Evolutionary conservation across 2,329 filamentous ascomycete species (phyloP), one percentile per base, ranked within the genome.

Genomic region (Talaromyces verruculosus): DNA sequence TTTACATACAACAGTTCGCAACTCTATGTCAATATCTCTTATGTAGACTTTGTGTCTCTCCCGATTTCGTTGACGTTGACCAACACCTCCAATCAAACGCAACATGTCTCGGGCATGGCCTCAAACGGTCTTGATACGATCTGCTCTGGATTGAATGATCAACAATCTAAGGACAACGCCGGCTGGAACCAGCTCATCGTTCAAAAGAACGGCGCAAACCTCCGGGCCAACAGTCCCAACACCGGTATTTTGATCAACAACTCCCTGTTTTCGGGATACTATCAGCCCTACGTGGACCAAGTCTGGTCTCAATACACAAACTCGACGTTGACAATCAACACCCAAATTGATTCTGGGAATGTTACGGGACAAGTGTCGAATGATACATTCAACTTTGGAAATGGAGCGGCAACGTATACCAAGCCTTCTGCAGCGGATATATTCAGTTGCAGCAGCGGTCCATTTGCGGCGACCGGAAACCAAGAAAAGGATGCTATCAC

Each of bases 11-110:
- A 90, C 75, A 71, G 77, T 41, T 72, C 75, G 37, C 82, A 90
- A 75, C 77, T 91, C 5, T 91, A 86, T 72, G 87, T 85, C 70
- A 91, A 91, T 71, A 88, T 93, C 71, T 87, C 84, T 68, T 89
- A 90, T 74, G 91, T 93, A 63, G 91, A 93, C 79, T 93, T 93
- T 77, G 85, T 92, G 68, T 79, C 78, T 71, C 74, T 89, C 70
- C 88, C 89, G n/a, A 83, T 90, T 61, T 83, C 85, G 0, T 75
- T 88, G 68, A 80, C 81, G 4, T 77, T 88, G 11, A 77, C 78
- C 49, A 81, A 78, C 5, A 72, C 70, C 0, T 74, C 76, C 15
- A 82, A 82, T n/a, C 72, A 67, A 0, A 78, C 79, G 2, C 82
- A 86, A 70, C 77, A 81, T 51, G 79, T 90, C n/a, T 77, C 80